Base-by-base conservation (phyloP, 2,329 filamentous ascomycete genomes). In the Helicocarpus griseus region DNA sequence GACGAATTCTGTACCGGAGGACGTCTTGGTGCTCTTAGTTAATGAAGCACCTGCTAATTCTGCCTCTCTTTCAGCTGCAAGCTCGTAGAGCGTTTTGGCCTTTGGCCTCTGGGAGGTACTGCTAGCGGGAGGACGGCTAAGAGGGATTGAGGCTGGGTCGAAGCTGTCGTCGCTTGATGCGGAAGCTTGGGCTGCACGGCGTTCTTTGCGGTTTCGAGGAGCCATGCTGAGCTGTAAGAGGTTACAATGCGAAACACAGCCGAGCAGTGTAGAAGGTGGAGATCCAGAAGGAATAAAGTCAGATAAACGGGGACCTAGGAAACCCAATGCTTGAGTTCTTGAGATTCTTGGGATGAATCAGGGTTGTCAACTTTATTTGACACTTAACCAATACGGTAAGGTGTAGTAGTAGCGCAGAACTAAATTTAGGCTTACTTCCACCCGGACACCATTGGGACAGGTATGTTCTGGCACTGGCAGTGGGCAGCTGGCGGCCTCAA, bases 11-110 rank as follows among this genome's bases (percentile, higher is more conserved):
- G 65, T 61, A 11, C 56, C 58, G 13, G 19, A 45, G 19, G 53
- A 28, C 35, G 51, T 17, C 5, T 24, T 17, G 28, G 31, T 24
- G 19, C 14, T 31, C 31, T 36, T 31, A n/a, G 28, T 39, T 33
- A 39, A 17, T 11, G 7, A 29, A 0, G 49, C 31, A 24, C 40
- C 36, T 9, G 43, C 33, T 17, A 73, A 57, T 43, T 67, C 62
- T 21, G 61, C 61, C 47, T 74, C 69, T 50, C 69, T 61, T 57
- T 73, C 70, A 4, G 69, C 68, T 19, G 73, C 73, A 46, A 75
- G 65, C 48, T 75, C 70, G 55, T 71, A 66, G 28, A 75, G 57
- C 6, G 70, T 74, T 48, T 66, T 73, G 4, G 59, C 59, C 40
- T 60, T 59, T 26, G 56, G 51, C 6, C 56, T 53, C 6, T 53